Base-by-base conservation (phyloP, 805 yeast species). In the Teunomyces lycoperdinae region DNA sequence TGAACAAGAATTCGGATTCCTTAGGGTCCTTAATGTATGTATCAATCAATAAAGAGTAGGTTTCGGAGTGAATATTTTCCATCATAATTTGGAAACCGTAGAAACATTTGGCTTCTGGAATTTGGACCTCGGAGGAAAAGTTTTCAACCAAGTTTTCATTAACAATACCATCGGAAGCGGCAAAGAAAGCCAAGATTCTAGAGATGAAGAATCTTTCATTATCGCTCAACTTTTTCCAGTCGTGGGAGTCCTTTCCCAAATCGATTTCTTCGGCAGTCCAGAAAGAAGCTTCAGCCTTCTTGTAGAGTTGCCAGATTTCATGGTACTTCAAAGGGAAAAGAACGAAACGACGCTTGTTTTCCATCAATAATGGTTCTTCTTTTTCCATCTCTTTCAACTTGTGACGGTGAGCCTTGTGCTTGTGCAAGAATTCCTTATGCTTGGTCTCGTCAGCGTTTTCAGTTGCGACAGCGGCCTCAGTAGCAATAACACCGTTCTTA, bases 191-290 rank as follows among this genome's bases (percentile, higher is more conserved):
- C 58, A 92, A 77, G 45, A 92, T 96, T 69, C 96, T 83, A 11
- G 97, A 88, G 58, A 92, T 78, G 71, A 92, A 92, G 74, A 73
- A 94, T 62, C 96, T 83, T 78, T 92, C 99, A 68, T 91, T 92
- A 49, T 88, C 94, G 66, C 78, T 91, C 77, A 92, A 77, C 63
- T 78, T 77, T 74, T 86, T 91, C 99, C 99, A 92, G 75, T 92
- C 99, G 61, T 80, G 80, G 51, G 79, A 65, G 70, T 92, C 99
- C 77, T 92, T 94, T 47, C 95, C 84, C 55, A 92, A 81, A 72
- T 92, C 99, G 57, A 92, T 90, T 75, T 94, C 99, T 77, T 92
- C 99, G 42, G 98, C 97, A 35, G 98, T 94, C 99, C 99, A 92
- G 80, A 92, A 92, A 5, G 98, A 92, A 11, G 99, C 99, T 78